phyloP scores from a whole-genome alignment of 176 grass and related monocot species.

The Rhynchospora breviuscula region DNA sequence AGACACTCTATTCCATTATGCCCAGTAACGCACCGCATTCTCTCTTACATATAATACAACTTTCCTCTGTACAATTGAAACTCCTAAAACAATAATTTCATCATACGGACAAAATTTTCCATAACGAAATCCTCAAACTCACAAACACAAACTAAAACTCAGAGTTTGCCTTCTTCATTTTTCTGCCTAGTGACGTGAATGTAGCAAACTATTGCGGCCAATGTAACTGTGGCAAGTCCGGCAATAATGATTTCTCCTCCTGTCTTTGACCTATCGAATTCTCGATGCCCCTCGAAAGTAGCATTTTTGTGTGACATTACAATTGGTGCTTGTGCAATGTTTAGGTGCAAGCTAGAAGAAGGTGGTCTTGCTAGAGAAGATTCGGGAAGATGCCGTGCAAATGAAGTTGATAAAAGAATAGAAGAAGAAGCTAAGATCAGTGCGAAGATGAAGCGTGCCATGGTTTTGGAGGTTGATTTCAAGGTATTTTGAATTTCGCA shows the following conservation, averaged over 20 bases:
- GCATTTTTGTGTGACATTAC: neutral
- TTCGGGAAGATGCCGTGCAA: constrained; percentile 10
- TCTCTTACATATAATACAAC: neutral
- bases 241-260: constrained; percentile 34
- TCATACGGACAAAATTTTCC: too few species aligned
- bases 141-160: neutral
- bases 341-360: constrained; percentile 10
- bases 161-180: constrained; percentile 23
- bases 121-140: neutral
- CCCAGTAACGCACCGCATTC: neutral
- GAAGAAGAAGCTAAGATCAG: neutral
- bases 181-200: constrained; percentile 40
- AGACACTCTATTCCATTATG: neutral
- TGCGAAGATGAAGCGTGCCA: constrained; percentile 20
- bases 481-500: neutral
- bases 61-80: neutral
- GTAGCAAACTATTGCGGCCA: constrained; percentile 34
- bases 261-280: constrained; percentile 23
- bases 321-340: neutral
- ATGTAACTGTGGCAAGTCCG: constrained; percentile 18
- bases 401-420: neutral
- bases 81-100: neutral
- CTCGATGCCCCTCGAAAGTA: neutral
- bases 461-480: neutral
- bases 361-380: constrained; percentile 4